Percentiles rank a stretch among this genome's conserved stretches.
Conservation (phyloP, 805 yeast species). For the Tetrapisispora nanseiensis region DNA sequence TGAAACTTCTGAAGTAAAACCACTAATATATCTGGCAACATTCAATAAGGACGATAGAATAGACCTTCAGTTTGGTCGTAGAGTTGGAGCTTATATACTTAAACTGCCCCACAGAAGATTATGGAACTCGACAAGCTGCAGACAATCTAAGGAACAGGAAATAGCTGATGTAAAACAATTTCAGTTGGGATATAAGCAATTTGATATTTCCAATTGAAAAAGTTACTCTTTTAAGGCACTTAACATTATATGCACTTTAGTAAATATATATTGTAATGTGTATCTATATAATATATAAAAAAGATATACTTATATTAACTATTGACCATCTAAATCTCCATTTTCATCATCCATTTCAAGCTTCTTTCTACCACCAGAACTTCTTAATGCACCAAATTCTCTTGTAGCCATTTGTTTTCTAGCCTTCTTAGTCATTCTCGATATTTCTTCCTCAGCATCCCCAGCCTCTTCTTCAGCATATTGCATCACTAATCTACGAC, state of each 20-base stretch:
- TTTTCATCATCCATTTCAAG: slow-evolving; percentile 41
- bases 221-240: no score
- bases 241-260: no score
- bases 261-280: neutral
- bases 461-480: slow-evolving; percentile 76
- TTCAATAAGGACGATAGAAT: slow-evolving; percentile 33
- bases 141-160: slow-evolving; percentile 56
- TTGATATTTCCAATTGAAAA: slow-evolving; percentile 36
- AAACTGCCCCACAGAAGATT: slow-evolving; percentile 51
- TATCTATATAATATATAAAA: neutral
- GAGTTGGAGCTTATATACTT: slow-evolving; percentile 59
- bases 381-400: slow-evolving; percentile 59
- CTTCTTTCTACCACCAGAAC: slow-evolving; percentile 67
- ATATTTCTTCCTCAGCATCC: slow-evolving; percentile 84
- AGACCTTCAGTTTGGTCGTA: slow-evolving; percentile 78
- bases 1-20: slow-evolving; percentile 23
- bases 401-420: slow-evolving; percentile 70
- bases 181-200: slow-evolving; percentile 43
- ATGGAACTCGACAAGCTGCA: slow-evolving; percentile 60
- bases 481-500: slow-evolving; percentile 89
- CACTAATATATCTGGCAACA: slow-evolving; percentile 26
- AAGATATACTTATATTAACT: neutral
- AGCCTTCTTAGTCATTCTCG: slow-evolving; percentile 80
- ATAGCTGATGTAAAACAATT: slow-evolving; percentile 51
- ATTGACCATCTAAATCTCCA: slow-evolving; percentile 20